Evolutionary conservation across 805 yeast genomes (phyloP).

Genomic region (Sugiyamaella americana): DNA sequence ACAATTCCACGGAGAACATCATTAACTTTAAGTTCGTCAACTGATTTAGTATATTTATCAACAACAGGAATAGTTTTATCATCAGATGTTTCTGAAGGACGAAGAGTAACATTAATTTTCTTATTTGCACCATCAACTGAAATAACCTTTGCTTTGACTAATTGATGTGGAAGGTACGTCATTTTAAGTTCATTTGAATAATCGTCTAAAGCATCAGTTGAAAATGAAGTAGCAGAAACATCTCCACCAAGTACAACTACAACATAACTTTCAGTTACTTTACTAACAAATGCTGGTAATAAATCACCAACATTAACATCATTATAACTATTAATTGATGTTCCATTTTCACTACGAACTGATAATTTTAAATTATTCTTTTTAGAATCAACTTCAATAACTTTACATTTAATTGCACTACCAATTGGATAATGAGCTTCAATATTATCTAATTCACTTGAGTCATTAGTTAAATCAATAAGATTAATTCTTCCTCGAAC

Average conservation of each 20-base stretch:
- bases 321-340: conserved; percentile 21
- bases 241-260: conserved; percentile 17
- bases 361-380: conserved; percentile 46
- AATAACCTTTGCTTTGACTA: conserved; percentile 23
- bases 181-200: conserved; percentile 14
- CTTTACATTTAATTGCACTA: conserved; percentile 54
- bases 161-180: conserved; percentile 17
- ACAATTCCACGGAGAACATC: conserved; percentile 77
- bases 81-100: conserved; percentile 35
- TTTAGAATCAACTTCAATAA: conserved; percentile 48
- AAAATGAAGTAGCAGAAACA: conserved; percentile 29
- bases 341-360: conserved; percentile 28
- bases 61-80: conserved; percentile 40
- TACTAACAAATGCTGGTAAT: conserved; percentile 16
- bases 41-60: conserved; percentile 45
- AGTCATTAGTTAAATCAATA: conserved; percentile 55
- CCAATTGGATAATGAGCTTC: conserved; percentile 66
- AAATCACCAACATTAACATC: conserved; percentile 17
- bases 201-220: conserved; percentile 22
- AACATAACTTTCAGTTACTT: conserved; percentile 35
- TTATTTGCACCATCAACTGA: conserved; percentile 43
- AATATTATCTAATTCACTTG: conserved; percentile 40
- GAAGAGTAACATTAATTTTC: conserved; percentile 58
- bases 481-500: conserved; percentile 61
- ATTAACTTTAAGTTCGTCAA: conserved; percentile 57